phyloP scores from a whole-genome alignment of 2,329 filamentous ascomycete genomes.

The Gaeumannomyces sp. region DNA sequence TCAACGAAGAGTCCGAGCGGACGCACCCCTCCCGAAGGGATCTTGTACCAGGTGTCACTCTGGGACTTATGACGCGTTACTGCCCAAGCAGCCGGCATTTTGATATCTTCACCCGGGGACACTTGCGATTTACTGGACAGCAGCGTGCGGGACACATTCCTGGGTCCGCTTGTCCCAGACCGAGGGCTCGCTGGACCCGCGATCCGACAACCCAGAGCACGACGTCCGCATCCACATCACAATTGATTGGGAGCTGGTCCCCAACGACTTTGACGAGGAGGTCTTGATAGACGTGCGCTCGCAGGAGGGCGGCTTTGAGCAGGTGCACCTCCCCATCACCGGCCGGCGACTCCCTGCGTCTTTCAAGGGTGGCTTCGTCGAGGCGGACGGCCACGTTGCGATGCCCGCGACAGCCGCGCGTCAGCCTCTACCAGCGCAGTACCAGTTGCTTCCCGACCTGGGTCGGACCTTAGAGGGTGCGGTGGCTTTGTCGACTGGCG shows the following conservation, averaged over 20 bases:
- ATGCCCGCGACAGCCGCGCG: conserved; percentile 27
- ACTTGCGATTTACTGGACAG: conserved; percentile 31
- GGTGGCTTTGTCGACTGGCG: conserved; percentile 19
- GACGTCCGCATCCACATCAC: conserved; percentile 39
- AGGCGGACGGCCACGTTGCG: conserved; percentile 32
- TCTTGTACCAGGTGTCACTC: conserved; percentile 23
- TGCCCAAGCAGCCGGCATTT: conserved; percentile 29
- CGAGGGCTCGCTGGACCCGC: conserved; percentile 30
- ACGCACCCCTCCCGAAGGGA: conserved; percentile 34
- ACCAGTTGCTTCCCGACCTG: conserved; percentile 29
- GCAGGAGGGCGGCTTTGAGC: conserved; percentile 30
- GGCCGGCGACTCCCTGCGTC: conserved; percentile 28
- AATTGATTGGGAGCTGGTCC: conserved; percentile 39
- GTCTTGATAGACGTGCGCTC: conserved; percentile 27
- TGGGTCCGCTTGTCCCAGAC: conserved; percentile 33
- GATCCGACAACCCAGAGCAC: conserved; percentile 19
- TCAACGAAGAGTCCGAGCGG: conserved; percentile 48
- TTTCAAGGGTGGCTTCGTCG: conserved; percentile 38
- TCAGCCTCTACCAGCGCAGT: conserved; percentile 19
- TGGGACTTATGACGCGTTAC: conserved; percentile 16
- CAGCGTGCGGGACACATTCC: conserved; percentile 40
- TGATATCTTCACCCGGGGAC: conserved; percentile 39
- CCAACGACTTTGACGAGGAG: conserved; percentile 23
- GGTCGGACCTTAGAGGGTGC: conserved; percentile 36
- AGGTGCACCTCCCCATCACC: conserved; percentile 20